These are phyloP conservation scores for Incumbomyces delicatus DNA, from an alignment of 2,329 filamentous ascomycete genomes.

Conservation along the genomic window DNA sequence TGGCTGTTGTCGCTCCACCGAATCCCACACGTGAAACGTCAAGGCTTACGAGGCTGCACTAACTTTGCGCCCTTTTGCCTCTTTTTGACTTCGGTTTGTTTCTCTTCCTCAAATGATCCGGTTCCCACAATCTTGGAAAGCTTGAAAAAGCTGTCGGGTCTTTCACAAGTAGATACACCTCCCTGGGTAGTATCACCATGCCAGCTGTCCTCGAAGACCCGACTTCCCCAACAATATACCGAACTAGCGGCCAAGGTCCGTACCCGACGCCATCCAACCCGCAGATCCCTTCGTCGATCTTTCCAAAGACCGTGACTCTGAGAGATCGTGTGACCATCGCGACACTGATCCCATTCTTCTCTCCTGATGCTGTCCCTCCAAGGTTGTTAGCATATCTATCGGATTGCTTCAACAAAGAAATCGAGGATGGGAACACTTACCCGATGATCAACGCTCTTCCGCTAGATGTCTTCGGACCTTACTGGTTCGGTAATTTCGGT, in stretches of 20 bases:
- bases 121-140: too few relatives aligned
- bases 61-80: not conserved
- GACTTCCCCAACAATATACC: slow-evolving; percentile 58
- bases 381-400: slow-evolving; percentile 68
- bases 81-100: not conserved
- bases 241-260: slow-evolving; percentile 56
- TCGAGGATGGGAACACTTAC: slow-evolving; percentile 85
- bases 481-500: slow-evolving; percentile 88
- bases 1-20: too few relatives aligned
- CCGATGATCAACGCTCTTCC: slow-evolving; percentile 72
- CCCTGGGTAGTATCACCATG: slow-evolving; percentile 38
- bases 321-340: slow-evolving; percentile 75
- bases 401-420: slow-evolving; percentile 79
- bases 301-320: slow-evolving; percentile 67
- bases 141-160: slow-evolving; percentile 3
- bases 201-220: slow-evolving; percentile 73
- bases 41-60: too few relatives aligned
- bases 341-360: slow-evolving; percentile 72
- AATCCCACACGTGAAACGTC: too few relatives aligned
- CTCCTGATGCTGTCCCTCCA: slow-evolving; percentile 63
- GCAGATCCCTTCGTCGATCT: slow-evolving; percentile 58
- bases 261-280: slow-evolving; percentile 54
- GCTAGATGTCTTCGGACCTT: slow-evolving; percentile 63
- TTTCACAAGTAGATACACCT: not conserved
- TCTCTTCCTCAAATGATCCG: not conserved